These are phyloP conservation scores for Aspergillus neotritici DNA, from an alignment of 2,329 filamentous ascomycete species.

Conservation along the genomic window DNA sequence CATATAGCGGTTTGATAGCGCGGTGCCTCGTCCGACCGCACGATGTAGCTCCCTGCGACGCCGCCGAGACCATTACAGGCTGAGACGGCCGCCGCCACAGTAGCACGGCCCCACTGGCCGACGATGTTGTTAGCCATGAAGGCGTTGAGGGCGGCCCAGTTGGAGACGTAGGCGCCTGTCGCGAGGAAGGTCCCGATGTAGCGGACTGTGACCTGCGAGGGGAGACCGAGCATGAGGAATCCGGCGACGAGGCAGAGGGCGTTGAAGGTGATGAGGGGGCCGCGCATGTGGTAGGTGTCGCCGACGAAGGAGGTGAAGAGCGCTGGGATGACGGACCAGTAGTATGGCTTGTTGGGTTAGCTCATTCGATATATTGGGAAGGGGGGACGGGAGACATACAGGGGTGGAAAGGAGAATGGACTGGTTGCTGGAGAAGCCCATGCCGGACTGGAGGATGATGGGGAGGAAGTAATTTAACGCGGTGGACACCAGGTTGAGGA, in stretches of 20 bases:
- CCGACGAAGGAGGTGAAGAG: slow-evolving; percentile 58
- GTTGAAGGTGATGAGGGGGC: slow-evolving; percentile 61
- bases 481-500: slow-evolving; percentile 62
- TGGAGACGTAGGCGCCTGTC: slow-evolving; percentile 62
- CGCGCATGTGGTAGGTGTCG: slow-evolving; percentile 56
- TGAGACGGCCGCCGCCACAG: slow-evolving; percentile 55
- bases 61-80: slow-evolving; percentile 59
- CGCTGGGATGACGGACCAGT: slow-evolving; percentile 60
- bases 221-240: slow-evolving; percentile 61
- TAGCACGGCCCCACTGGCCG: slow-evolving; percentile 61
- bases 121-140: slow-evolving; percentile 60
- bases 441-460: slow-evolving; percentile 51
- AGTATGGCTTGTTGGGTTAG: slow-evolving; percentile 48
- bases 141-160: slow-evolving; percentile 62
- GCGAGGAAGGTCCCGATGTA: slow-evolving; percentile 62
- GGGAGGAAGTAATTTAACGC: slow-evolving; percentile 62
- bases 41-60: slow-evolving; percentile 62
- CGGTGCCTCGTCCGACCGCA: slow-evolving; percentile 56
- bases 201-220: slow-evolving; percentile 52
- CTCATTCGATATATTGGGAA: not conserved
- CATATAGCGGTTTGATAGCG: slow-evolving; percentile 61
- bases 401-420: slow-evolving; percentile 60
- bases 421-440: slow-evolving; percentile 49
- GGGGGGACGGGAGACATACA: slow-evolving; percentile 17
- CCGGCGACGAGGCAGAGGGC: slow-evolving; percentile 56